Base-by-base conservation (phyloP, 345 rosid genomes). In the Sonneratia alba region DNA sequence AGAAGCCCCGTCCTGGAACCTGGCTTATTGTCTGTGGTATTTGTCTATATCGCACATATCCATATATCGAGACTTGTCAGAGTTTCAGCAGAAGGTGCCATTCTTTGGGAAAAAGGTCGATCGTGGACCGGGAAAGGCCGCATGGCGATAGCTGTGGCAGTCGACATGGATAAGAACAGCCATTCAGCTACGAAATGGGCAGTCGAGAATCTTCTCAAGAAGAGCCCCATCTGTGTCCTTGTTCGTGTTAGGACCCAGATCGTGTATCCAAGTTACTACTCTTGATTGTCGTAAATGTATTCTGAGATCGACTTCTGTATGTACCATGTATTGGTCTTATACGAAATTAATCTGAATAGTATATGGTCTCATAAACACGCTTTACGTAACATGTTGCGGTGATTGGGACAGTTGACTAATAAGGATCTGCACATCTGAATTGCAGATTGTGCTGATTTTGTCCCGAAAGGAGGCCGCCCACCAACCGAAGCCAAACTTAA, bases 181-280 rank as follows among this genome's bases (percentile, higher is more conserved):
- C 86, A 82, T 38, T 57, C 21, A 40, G 93, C 90, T 10, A 78
- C 83, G 19, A 86, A 77, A 74, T 88, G 90, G 90, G 81, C 87
- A 7, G 77, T 76, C 11, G 89, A 86, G 19, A 82, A 86, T 68
- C 79, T 85, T 63, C 21, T 81, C 15, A 51, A 55, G 38, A 19
- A 67, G 4, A 68, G 3, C 10, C 66, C 78, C 18, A 19, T 24
- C 21, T 86, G 80, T 51, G 16, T 82, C 68, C 79, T 88, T 24
- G 4, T 86, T 42, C 87, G 85, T 70, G 89, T 88, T 43, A 81
- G 71, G 36, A 63, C 59, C 76, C 75, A 75, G 8, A 70, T 53
- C 14, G 21, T 67, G 68, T 68, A 70, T 70, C 66, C 75, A 16
- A 70, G 91, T 82, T 13, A 14, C 7, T 24, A 27, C 15, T 42